A percentile compares a stretch with the other conserved stretches of the same genome.
phyloP scores from a whole-genome alignment of 768 basidiomycete species.

The Tulasnella calospora region DNA sequence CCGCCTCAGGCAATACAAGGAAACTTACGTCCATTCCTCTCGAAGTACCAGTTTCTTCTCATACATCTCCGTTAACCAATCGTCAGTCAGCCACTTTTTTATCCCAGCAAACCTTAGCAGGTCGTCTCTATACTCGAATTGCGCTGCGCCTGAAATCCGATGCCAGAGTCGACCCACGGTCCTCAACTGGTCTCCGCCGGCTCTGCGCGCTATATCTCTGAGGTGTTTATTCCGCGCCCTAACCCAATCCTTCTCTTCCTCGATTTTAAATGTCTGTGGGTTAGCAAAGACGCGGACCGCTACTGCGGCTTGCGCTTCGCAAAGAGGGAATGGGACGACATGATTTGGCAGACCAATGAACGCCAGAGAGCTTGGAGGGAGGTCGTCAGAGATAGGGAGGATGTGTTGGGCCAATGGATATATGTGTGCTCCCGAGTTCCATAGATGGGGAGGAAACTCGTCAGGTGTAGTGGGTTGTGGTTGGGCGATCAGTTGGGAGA shows the following conservation, averaged over 20 bases:
- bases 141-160: conserved; percentile 46
- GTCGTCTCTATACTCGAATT: conserved; percentile 63
- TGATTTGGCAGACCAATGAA: conserved; percentile 59
- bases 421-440: conserved; percentile 61
- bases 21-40: conserved; percentile 46
- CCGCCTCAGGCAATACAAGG: neutral
- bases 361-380: conserved; percentile 50
- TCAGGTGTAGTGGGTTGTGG: neutral
- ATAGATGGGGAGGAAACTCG: conserved; percentile 45
- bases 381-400: conserved; percentile 52
- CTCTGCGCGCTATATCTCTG: neutral
- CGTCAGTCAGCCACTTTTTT: conserved; percentile 38
- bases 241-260: conserved; percentile 48
- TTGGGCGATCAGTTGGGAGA: conserved; percentile 1
- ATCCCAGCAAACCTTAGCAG: conserved; percentile 48
- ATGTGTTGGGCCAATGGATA: conserved; percentile 69
- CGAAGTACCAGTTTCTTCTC: conserved; percentile 46
- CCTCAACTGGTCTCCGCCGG: conserved; percentile 34
- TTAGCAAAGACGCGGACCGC: conserved; percentile 50
- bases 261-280: conserved; percentile 47
- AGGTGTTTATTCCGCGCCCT: conserved; percentile 43
- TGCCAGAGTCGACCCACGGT: conserved; percentile 56
- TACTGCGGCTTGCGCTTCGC: conserved; percentile 72
- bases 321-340: conserved; percentile 68
- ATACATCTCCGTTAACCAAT: conserved; percentile 60